Evolutionary conservation across 192 early-diverging fungal species (phyloP).

Genomic region (Ambispora gerdemannii): DNA sequence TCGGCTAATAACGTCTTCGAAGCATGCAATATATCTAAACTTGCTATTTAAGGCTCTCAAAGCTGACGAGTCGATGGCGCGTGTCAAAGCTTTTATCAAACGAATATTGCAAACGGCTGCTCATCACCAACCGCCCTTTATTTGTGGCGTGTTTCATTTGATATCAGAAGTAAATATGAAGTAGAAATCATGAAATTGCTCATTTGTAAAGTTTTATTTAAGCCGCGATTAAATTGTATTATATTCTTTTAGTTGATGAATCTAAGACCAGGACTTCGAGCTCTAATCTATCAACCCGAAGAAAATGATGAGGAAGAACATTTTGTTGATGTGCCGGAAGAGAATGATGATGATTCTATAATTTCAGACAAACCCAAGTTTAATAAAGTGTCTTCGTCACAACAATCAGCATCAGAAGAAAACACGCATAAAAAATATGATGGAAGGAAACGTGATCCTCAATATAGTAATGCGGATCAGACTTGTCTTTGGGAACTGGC

Average conservation of each 20-base stretch:
- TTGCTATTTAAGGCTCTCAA: constrained; percentile 82
- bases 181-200: too few relatives aligned
- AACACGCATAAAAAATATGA: constrained; percentile 58
- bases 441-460: constrained; percentile 81
- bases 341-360: constrained; percentile 44
- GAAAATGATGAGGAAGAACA: constrained; percentile 68
- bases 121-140: constrained; percentile 75
- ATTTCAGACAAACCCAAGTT: constrained; percentile 25
- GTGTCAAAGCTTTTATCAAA: constrained; percentile 86
- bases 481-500: constrained; percentile 92
- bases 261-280: constrained; percentile 52
- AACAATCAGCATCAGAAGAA: not conserved
- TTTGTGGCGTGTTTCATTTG: constrained; percentile 82
- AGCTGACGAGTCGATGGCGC: constrained; percentile 60
- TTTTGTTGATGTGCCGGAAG: constrained; percentile 59
- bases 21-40: constrained; percentile 93
- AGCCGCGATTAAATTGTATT: too few relatives aligned
- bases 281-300: constrained; percentile 66
- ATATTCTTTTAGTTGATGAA: constrained; percentile 45
- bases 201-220: too few relatives aligned
- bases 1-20: constrained; percentile 70
- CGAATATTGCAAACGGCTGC: constrained; percentile 78
- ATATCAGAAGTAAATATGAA: constrained; percentile 60
- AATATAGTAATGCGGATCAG: constrained; percentile 73
- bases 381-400: not conserved